These are phyloP conservation scores for Aspergillus brunneoviolaceus DNA, from an alignment of 2,329 filamentous ascomycete species.

Conservation along the genomic window DNA sequence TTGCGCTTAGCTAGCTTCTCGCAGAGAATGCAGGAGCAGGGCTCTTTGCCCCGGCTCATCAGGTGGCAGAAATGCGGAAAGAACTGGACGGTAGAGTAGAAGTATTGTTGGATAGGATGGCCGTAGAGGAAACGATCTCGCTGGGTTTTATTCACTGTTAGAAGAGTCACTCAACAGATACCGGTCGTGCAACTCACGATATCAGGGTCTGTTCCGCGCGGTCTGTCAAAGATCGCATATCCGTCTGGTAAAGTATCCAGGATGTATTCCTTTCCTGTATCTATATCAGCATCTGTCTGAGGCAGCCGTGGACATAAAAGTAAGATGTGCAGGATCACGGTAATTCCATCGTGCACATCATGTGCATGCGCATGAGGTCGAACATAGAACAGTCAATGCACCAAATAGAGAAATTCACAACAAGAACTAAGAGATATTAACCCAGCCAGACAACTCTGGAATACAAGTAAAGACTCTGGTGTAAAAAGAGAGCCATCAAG, in stretches of 20 bases:
- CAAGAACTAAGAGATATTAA: not conserved
- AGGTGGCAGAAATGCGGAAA: slow-evolving; percentile 58
- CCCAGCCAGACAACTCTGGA: too few relatives aligned
- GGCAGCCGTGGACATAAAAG: not conserved
- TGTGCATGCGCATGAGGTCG: too few relatives aligned
- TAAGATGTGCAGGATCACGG: not conserved
- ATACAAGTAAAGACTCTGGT: too few relatives aligned
- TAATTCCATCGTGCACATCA: not conserved
- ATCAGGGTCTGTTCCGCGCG: slow-evolving; percentile 40
- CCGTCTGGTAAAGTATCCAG: slow-evolving; percentile 56
- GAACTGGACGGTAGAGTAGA: slow-evolving; percentile 56
- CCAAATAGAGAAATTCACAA: not conserved
- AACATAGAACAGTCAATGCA: not conserved
- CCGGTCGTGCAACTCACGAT: slow-evolving; percentile 28
- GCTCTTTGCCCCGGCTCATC: slow-evolving; percentile 48
- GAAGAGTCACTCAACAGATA: not conserved
- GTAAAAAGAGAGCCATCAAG: not conserved
- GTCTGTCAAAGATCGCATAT: slow-evolving; percentile 53
- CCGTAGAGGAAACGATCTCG: slow-evolving; percentile 59
- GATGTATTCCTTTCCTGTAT: slow-evolving; percentile 47
- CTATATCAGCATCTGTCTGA: not conserved
- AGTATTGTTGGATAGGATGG: slow-evolving; percentile 52
- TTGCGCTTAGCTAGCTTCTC: slow-evolving; percentile 18
- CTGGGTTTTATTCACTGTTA: slow-evolving; percentile 26
- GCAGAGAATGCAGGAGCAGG: slow-evolving; percentile 55